phyloP scores from a whole-genome alignment of 768 basidiomycete genomes.

The Lactarius quietus region DNA sequence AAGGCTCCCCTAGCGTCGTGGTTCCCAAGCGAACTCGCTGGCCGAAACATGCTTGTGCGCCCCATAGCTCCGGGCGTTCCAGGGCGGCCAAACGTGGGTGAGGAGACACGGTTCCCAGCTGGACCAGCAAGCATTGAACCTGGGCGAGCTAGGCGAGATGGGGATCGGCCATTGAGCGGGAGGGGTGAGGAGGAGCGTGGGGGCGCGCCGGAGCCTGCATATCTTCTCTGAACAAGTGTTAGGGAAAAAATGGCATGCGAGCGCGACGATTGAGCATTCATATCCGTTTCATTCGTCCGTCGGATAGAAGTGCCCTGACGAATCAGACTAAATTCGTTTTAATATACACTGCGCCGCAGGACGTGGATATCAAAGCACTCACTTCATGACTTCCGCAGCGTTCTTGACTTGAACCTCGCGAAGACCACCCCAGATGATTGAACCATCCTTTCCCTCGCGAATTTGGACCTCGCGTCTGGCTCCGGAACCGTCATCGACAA shows the following conservation, averaged over 20 bases:
- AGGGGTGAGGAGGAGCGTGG: slow-evolving; percentile 76
- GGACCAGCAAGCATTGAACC: slow-evolving; percentile 63
- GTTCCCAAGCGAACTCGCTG: slow-evolving; percentile 61
- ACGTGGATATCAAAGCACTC: slow-evolving; percentile 36
- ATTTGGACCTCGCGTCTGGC: slow-evolving; percentile 86
- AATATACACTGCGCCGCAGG: slow-evolving; percentile 17
- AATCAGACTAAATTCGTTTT: slow-evolving; percentile 57
- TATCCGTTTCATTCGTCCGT: slow-evolving; percentile 94
- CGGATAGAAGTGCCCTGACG: slow-evolving; percentile 87
- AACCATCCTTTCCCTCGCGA: slow-evolving; percentile 93
- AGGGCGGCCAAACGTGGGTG: slow-evolving; percentile 75
- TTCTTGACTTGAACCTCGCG: slow-evolving; percentile 87
- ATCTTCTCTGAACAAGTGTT: slow-evolving; percentile 89
- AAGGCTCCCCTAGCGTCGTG: slow-evolving; percentile 28
- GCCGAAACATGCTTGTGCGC: slow-evolving; percentile 59
- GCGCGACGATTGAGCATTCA: slow-evolving; percentile 98
- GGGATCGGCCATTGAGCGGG: slow-evolving; percentile 68
- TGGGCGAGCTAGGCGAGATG: slow-evolving; percentile 77
- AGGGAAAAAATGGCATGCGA: slow-evolving; percentile 99
- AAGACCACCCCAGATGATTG: slow-evolving; percentile 96
- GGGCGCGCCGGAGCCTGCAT: slow-evolving; percentile 61
- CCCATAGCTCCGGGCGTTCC: slow-evolving; percentile 78
- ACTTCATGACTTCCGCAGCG: slow-evolving; percentile 89
- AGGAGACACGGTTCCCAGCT: slow-evolving; percentile 54
- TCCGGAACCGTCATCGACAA: slow-evolving; percentile 71